A percentile compares a stretch with the other conserved stretches of the same genome.
Conservation (phyloP, 176 grass and related monocot genomes). For the Ananas comosus region DNA sequence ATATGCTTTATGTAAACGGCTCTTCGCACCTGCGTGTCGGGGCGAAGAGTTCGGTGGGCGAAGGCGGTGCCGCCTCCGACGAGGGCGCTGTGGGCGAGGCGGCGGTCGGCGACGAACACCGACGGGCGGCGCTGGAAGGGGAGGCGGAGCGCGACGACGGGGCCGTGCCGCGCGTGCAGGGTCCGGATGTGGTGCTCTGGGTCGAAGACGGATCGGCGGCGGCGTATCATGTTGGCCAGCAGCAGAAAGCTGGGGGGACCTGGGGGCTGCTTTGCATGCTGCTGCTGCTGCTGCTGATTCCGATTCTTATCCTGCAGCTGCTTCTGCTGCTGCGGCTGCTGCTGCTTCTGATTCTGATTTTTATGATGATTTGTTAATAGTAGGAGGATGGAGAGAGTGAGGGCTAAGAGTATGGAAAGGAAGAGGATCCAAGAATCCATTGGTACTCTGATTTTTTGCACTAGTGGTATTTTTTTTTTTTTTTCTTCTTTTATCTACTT, state of each 20-base stretch:
- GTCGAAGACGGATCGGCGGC: constrained; percentile 26
- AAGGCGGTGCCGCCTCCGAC: constrained; percentile 35
- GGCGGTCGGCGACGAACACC: constrained; percentile 45
- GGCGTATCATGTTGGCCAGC: constrained; percentile 19
- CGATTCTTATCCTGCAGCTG: too few relatives aligned
- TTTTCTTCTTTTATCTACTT: too few relatives aligned
- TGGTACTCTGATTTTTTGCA: too few relatives aligned
- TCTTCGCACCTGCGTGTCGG: constrained; percentile 5
- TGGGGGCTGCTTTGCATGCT: constrained; percentile 18
- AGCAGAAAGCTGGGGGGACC: constrained; percentile 28
- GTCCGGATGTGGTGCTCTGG: constrained; percentile 15
- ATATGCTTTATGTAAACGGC: too few relatives aligned
- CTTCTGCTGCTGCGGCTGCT: too few relatives aligned
- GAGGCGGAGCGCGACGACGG: constrained; percentile 34
- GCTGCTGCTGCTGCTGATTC: too few relatives aligned
- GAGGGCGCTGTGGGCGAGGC: constrained; percentile 31
- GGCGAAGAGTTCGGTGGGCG: constrained; percentile 26
- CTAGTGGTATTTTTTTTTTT: too few relatives aligned
- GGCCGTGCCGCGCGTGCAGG: constrained; percentile 26
- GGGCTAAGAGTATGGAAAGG: too few relatives aligned
- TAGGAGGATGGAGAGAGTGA: too few relatives aligned
- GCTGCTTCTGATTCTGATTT: too few relatives aligned
- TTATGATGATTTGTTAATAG: too few relatives aligned
- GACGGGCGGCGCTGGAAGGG: constrained; percentile 17
- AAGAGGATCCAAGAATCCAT: too few relatives aligned